Conservation (phyloP, 106 monocot species). For the Dioscorea alata region DNA sequence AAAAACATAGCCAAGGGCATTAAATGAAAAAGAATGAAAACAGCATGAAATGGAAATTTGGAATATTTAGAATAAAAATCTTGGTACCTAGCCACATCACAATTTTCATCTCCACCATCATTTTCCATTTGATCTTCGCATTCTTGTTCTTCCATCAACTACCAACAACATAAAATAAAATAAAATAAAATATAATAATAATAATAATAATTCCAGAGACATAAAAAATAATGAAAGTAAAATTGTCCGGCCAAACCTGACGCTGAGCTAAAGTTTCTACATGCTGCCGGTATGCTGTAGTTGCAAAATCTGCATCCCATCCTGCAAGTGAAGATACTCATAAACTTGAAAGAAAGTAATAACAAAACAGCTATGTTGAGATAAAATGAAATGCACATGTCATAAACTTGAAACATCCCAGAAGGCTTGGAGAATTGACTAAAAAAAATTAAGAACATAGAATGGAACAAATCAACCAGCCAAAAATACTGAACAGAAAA, state of each 20-base stretch:
- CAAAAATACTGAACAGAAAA: no score
- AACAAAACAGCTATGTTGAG: no score
- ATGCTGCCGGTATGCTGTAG: slow-evolving; percentile 93
- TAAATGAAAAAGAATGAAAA: no score
- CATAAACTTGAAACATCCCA: not conserved
- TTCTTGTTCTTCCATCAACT: slow-evolving; percentile 89
- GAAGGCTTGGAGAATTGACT: not conserved
- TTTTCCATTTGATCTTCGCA: slow-evolving; percentile 48
- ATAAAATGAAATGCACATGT: not conserved
- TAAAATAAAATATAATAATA: not conserved
- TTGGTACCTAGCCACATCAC: slow-evolving; percentile 31
- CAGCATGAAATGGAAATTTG: not conserved
- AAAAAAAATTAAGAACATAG: not conserved
- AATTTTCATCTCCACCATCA: slow-evolving; percentile 27
- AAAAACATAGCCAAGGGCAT: no score
- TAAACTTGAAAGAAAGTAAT: no score
- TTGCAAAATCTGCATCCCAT: slow-evolving; percentile 98
- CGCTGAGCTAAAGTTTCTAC: slow-evolving; percentile 93
- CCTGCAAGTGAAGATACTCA: slow-evolving; percentile 24
- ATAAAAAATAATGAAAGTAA: not conserved
- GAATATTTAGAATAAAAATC: not conserved
- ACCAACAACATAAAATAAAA: slow-evolving; percentile 2
- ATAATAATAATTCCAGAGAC: not conserved
- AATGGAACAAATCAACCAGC: not conserved
- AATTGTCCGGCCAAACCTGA: slow-evolving; percentile 49